These are phyloP conservation scores for Cladophialophora carrionii DNA, from an alignment of 2,329 filamentous ascomycete species.

Conservation along the genomic window DNA sequence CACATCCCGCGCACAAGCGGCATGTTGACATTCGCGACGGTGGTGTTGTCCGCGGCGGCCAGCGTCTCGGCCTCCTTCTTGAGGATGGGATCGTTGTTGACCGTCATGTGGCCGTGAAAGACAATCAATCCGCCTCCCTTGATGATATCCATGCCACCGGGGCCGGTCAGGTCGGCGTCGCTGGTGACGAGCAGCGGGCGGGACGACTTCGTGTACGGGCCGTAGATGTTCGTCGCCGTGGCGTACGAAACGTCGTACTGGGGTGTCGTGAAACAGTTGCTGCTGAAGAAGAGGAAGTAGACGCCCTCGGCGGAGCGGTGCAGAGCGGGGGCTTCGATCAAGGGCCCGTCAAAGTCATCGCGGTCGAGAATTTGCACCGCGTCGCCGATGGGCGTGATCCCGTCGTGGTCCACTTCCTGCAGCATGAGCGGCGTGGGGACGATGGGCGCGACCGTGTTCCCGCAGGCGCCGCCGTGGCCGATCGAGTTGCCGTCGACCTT, in stretches of 20 bases:
- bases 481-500: constrained; percentile 68
- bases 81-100: constrained; percentile 29
- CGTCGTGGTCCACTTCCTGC: constrained; percentile 50
- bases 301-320: constrained; percentile 48
- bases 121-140: constrained; percentile 33
- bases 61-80: constrained; percentile 22
- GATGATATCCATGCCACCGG: constrained; percentile 38
- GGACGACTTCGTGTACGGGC: constrained; percentile 46
- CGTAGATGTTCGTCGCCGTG: constrained; percentile 47
- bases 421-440: constrained; percentile 48
- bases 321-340: constrained; percentile 65
- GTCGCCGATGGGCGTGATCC: constrained; percentile 57
- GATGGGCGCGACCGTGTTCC: constrained; percentile 48
- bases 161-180: constrained; percentile 36
- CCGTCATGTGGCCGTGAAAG: constrained; percentile 37
- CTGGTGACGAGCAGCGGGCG: constrained; percentile 45
- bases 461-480: constrained; percentile 53
- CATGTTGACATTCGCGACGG: constrained; percentile 23
- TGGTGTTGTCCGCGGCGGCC: constrained; percentile 19
- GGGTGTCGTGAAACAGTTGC: constrained; percentile 60
- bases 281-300: constrained; percentile 67
- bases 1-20: constrained; percentile 36
- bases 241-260: constrained; percentile 66
- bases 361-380: constrained; percentile 63
- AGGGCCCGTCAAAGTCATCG: constrained; percentile 64